Evolutionary conservation across 2,329 filamentous ascomycete species (phyloP).

Genomic region (Davidsoniella eucalypti): DNA sequence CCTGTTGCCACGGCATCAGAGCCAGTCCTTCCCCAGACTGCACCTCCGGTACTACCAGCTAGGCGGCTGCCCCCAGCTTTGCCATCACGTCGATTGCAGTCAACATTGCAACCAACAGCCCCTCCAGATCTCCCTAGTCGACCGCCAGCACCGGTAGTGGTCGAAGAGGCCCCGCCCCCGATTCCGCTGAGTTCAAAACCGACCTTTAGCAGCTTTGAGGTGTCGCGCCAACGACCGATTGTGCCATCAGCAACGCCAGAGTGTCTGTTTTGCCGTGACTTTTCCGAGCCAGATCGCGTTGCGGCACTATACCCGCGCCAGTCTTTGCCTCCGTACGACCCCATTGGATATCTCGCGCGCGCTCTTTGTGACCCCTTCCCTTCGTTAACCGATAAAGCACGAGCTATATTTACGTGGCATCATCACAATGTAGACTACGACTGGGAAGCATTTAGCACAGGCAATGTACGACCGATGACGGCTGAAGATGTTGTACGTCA

Average conservation of each 20-base stretch:
- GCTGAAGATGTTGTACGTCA: slow-evolving; percentile 57
- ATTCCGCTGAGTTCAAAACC: slow-evolving; percentile 37
- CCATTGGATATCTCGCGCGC: slow-evolving; percentile 58
- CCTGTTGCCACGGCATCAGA: background rate
- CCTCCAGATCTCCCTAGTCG: background rate
- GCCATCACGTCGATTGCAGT: background rate
- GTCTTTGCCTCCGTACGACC: slow-evolving; percentile 47
- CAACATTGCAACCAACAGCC: background rate
- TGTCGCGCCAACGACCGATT: slow-evolving; percentile 18
- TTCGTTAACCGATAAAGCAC: slow-evolving; percentile 76
- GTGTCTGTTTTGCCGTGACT: slow-evolving; percentile 81
- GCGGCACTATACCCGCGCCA: slow-evolving; percentile 61
- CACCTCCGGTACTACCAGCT: slow-evolving; percentile 11
- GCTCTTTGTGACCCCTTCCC: slow-evolving; percentile 65
- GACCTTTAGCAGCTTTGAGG: slow-evolving; percentile 24
- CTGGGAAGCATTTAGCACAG: slow-evolving; percentile 58
- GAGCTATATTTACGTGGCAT: slow-evolving; percentile 86
- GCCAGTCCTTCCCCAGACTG: slow-evolving; percentile 15
- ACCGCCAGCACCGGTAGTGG: background rate
- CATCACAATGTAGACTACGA: slow-evolving; percentile 90
- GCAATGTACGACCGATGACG: slow-evolving; percentile 47
- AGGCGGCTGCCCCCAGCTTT: slow-evolving; percentile 26
- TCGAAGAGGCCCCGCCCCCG: slow-evolving; percentile 30
- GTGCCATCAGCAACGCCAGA: slow-evolving; percentile 25
- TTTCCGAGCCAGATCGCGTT: slow-evolving; percentile 62